phyloP scores from a whole-genome alignment of 2,329 filamentous ascomycete genomes.

The Neonectria faginata region DNA sequence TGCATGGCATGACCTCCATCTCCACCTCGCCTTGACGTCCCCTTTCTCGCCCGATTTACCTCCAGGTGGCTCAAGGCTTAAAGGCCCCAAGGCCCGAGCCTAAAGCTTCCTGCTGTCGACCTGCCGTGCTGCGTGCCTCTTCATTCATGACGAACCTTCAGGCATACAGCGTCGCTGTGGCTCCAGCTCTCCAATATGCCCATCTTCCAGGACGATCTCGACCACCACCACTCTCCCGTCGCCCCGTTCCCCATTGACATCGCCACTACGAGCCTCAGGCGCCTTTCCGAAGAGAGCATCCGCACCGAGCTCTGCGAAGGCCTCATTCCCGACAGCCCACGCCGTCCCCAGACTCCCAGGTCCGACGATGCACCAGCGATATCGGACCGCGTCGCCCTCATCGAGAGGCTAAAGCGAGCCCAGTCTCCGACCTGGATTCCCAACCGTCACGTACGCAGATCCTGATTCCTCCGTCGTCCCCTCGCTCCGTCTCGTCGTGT shows the following conservation, averaged over 20 bases:
- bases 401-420: conserved; percentile 83
- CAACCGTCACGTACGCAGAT: conserved; percentile 66
- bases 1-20: conserved; percentile 44
- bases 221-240: conserved; percentile 50
- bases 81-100: conserved; percentile 20
- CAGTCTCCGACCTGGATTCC: conserved; percentile 81
- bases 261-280: conserved; percentile 39
- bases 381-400: conserved; percentile 80
- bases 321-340: conserved; percentile 59
- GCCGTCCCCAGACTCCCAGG: conserved; percentile 39
- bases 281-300: conserved; percentile 70
- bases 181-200: conserved; percentile 60
- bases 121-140: conserved; percentile 6
- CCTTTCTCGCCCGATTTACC: conserved; percentile 13
- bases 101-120: conserved; percentile 18
- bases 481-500: not conserved
- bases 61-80: conserved; percentile 23
- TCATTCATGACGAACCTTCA: conserved; percentile 40
- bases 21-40: conserved; percentile 27
- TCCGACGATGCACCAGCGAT: conserved; percentile 49
- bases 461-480: not conserved
- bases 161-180: conserved; percentile 48
- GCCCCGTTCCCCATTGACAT: conserved; percentile 37
- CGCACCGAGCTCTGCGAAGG: conserved; percentile 72
- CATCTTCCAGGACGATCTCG: conserved; percentile 67